Conservation (phyloP, 176 grass and related monocot genomes). For the Bothriochloa decipiens region DNA sequence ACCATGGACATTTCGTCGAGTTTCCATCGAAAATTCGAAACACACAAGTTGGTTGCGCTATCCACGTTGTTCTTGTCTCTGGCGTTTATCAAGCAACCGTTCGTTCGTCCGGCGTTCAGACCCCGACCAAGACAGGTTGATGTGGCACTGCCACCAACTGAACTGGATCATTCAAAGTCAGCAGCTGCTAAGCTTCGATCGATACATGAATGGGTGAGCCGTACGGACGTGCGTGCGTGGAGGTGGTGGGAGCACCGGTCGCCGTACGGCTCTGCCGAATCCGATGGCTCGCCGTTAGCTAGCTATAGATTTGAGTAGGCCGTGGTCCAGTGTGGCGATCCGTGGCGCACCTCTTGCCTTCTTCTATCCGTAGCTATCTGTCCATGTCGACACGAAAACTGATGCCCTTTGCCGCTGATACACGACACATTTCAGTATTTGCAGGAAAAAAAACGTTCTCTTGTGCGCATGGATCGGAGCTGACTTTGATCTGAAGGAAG, state of each 20-base stretch:
- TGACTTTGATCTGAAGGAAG: not conserved
- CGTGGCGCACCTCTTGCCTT: not conserved
- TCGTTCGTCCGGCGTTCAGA: not conserved
- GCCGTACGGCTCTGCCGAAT: constrained; percentile 21
- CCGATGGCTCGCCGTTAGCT: not conserved
- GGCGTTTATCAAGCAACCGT: not conserved
- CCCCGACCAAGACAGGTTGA: not conserved
- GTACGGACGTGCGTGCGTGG: not conserved
- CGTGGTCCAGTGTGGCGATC: not conserved
- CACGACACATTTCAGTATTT: not conserved
- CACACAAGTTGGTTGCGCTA: not conserved
- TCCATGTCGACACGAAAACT: not conserved
- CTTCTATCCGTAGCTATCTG: not conserved
- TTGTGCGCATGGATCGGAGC: not conserved
- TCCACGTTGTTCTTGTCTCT: not conserved
- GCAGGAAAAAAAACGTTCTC: not conserved
- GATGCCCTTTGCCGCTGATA: not conserved
- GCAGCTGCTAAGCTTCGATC: not conserved
- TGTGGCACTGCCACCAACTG: not conserved
- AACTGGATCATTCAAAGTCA: not conserved
- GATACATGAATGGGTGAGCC: not conserved
- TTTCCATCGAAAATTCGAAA: not conserved
- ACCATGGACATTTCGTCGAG: not conserved
- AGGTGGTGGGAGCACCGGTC: constrained; percentile 16
- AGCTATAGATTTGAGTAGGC: too few relatives aligned